Evolutionary conservation across 768 basidiomycete genomes (phyloP), one percentile per base, ranked within the genome.

Genomic region (Trametes elegans): DNA sequence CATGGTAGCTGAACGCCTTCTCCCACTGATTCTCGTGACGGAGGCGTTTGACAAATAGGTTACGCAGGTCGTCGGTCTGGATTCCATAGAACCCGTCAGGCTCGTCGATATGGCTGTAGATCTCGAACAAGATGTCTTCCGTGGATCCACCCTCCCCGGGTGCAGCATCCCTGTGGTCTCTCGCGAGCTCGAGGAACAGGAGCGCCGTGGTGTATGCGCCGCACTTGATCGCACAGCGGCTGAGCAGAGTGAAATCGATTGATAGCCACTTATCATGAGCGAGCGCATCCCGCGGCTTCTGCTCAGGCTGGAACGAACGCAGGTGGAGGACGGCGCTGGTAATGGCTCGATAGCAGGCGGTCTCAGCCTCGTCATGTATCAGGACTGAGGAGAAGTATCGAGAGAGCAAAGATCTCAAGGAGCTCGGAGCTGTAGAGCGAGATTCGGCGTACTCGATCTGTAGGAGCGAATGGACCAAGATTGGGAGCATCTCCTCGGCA

Each of bases 1-100:
- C 94, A 59, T 97, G 91, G 61, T 90, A 90, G 28, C 81, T 81
- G 63, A 98, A 92, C 0, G 95, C 93, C 65, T 88, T 90, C 40
- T 87, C 84, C 90, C 93, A 96, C 65, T 95, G 88, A 18, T 85
- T 79, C 69, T 99, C 97, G 59, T 99, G 97, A 62, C 92, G 90
- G 58, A 96, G 87, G 9, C 92, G 83, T 58, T 84, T 87, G 47
- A 94, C 76, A 31, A 99, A 78, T 52, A 94, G 89, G 39, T 81
- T 79, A 23, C 83, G 80, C n/a, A 90, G 79, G 65, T 98, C 84
- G 28, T 78, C 71, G 7, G 88, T 84, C 58, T 86, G 79, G 55
- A 98, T 93, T 5, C 93, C 93, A 69, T 99, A 99, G 68, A 99
- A 99, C 1, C 97, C 94, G 63, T 99, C 97, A 0, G 95, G 95